phyloP scores from a whole-genome alignment of 2,329 filamentous ascomycete species.

The Fusarium dimerum region DNA sequence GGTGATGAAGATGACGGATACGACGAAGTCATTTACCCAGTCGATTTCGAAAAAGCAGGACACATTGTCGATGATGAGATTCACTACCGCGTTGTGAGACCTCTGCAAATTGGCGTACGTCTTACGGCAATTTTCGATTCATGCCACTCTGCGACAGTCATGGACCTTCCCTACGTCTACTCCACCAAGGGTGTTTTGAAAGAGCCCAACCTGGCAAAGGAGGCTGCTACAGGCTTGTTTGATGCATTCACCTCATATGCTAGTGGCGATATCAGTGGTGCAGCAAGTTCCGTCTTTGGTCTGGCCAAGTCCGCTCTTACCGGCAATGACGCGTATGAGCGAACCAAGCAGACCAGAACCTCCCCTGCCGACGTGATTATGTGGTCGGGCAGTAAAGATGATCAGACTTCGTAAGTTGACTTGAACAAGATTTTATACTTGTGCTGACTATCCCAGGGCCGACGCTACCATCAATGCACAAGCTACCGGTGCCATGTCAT shows the following conservation, averaged over 20 bases:
- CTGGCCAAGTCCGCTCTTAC: slow-evolving; percentile 85
- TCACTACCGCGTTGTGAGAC: slow-evolving; percentile 73
- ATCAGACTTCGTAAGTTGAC: slow-evolving; percentile 72
- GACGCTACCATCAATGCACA: slow-evolving; percentile 86
- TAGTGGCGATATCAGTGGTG: slow-evolving; percentile 78
- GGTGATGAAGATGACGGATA: slow-evolving; percentile 78
- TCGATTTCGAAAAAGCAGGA: slow-evolving; percentile 69
- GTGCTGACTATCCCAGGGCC: slow-evolving; percentile 56
- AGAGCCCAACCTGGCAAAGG: slow-evolving; percentile 79
- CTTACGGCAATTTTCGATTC: slow-evolving; percentile 81
- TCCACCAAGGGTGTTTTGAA: slow-evolving; percentile 79
- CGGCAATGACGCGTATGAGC: slow-evolving; percentile 77
- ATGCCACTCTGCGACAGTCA: slow-evolving; percentile 75
- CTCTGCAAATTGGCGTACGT: slow-evolving; percentile 81
- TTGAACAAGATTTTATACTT: slow-evolving; percentile 6
- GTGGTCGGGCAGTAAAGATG: slow-evolving; percentile 96
- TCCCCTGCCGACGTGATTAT: slow-evolving; percentile 94
- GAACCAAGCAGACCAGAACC: slow-evolving; percentile 84
- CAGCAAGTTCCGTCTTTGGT: slow-evolving; percentile 76
- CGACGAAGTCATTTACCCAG: slow-evolving; percentile 78
- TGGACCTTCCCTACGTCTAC: slow-evolving; percentile 80
- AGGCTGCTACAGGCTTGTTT: slow-evolving; percentile 72
- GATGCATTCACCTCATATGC: slow-evolving; percentile 77
- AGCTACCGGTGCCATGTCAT: slow-evolving; percentile 97
- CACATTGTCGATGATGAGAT: slow-evolving; percentile 80